Base-by-base conservation (phyloP, 129 eudicot species). In the Solidago caesia region DNA sequence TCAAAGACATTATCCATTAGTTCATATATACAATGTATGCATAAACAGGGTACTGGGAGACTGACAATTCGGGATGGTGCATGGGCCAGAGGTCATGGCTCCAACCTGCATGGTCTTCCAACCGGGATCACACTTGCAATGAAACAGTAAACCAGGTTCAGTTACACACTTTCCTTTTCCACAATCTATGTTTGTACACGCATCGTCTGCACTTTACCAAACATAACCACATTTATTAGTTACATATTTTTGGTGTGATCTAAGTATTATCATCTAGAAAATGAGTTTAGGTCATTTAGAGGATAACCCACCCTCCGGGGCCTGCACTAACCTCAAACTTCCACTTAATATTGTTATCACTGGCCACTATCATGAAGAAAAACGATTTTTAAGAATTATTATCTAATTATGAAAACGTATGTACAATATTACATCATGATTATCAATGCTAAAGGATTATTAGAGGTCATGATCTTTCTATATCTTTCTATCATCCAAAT, bases 11-110 rank as follows among this genome's bases (percentile, higher is more conserved):
- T 29, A 63, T 57, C 44, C 60, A 62, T 21, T 21, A 21, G 21
- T 21, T 21, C 21, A 21, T 21, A 21, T 21, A 21, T 21, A 21
- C 21, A 21, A 21, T 21, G 21, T 21, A 21, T 21, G 21, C 21
- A 21, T 64, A 16, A 74, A 33, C 5, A 8, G 7, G 8, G 53
- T n/a, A 21, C 25, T 46, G 64, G 67, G 76, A 85, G 73, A 79
- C 84, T 85, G 41, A 85, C 89, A 85, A 29, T 85, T 82, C 56
- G 89, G 89, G 71, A 85, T 57, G 26, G 71, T n/a, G 67, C 89
- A 85, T 60, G 84, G 11, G 26, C 86, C 84, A 44, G 79, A 62
- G 61, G 77, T 9, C 67, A 85, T 65, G 12, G 71, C 75, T 75
- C 86, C 89, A 29, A 79, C 44, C 77, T 42, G 45, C 44, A 75